Percentiles rank a stretch among this genome's conserved stretches.
These are phyloP conservation scores for Mrakia gelida DNA, from an alignment of 768 basidiomycete species.

Conservation along the genomic window DNA sequence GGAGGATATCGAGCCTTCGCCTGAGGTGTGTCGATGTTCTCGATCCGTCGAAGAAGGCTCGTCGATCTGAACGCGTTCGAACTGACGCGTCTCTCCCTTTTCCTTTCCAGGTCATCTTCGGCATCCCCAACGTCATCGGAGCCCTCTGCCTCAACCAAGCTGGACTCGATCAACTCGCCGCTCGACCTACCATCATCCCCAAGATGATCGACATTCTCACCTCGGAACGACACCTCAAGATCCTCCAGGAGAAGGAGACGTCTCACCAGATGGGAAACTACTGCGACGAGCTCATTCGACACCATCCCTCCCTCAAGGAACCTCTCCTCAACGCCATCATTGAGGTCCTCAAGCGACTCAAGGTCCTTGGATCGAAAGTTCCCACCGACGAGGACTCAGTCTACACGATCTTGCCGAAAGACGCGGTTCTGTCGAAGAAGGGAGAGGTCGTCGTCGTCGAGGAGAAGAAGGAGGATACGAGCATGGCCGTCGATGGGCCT, in stretches of 20 bases:
- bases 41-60: neutral
- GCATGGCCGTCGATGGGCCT: neutral
- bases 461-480: neutral
- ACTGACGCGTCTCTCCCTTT: neutral
- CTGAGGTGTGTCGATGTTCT: constrained; percentile 58
- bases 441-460: constrained; percentile 3
- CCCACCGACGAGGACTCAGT: constrained; percentile 29
- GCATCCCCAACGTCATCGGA: constrained; percentile 91
- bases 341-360: constrained; percentile 64
- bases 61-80: neutral
- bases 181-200: constrained; percentile 75
- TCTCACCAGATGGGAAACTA: constrained; percentile 80
- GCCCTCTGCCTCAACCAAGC: constrained; percentile 90
- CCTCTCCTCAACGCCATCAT: constrained; percentile 74
- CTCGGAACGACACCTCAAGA: constrained; percentile 72
- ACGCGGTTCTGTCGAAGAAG: neutral
- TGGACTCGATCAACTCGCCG: constrained; percentile 74
- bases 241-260: constrained; percentile 88
- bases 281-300: constrained; percentile 91
- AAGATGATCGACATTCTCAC: constrained; percentile 81
- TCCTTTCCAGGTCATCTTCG: constrained; percentile 67
- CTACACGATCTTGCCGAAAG: constrained; percentile 27
- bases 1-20: constrained; percentile 73
- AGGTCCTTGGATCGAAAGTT: constrained; percentile 44
- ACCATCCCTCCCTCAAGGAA: constrained; percentile 82